Evolutionary conservation across 176 grass and related monocot species (phyloP).

Genomic region (Oropetium thomaeum): DNA sequence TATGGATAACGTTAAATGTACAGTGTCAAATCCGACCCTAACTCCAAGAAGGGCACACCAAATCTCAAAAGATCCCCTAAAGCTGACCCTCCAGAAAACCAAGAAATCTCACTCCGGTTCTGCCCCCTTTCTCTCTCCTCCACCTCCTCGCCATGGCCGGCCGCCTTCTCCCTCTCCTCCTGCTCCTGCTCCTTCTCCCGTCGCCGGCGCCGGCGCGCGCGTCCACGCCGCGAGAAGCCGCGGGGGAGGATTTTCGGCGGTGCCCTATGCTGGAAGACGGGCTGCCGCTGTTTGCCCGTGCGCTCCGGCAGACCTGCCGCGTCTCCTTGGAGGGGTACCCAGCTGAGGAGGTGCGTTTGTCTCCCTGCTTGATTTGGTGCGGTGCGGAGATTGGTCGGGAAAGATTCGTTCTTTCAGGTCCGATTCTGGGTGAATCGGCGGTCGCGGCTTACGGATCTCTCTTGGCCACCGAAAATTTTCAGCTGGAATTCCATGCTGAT

Average conservation of each 20-base stretch:
- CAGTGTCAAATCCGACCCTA: background rate
- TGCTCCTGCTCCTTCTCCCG: conserved; percentile 3
- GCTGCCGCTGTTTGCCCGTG: conserved; percentile 37
- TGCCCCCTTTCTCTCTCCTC: background rate
- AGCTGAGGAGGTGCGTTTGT: conserved; percentile 36
- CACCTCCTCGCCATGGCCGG: conserved; percentile 36
- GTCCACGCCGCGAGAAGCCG: background rate
- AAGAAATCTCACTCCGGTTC: conserved; percentile 32
- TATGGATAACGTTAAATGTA: background rate
- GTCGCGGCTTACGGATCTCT: conserved; percentile 20
- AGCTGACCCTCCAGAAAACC: conserved; percentile 27
- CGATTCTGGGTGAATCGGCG: background rate
- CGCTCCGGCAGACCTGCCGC: conserved; percentile 31
- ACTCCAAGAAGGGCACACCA: background rate
- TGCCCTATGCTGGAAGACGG: conserved; percentile 19
- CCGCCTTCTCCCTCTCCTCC: conserved; percentile 25
- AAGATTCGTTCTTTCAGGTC: conserved; percentile 6
- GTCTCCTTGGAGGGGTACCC: conserved; percentile 22
- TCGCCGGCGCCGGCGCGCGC: background rate
- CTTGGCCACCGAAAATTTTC: background rate
- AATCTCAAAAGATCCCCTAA: conserved; percentile 9
- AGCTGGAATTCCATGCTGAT: background rate
- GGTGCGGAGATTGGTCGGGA: background rate
- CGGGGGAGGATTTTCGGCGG: background rate
- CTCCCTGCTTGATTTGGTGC: background rate